Base-by-base conservation (phyloP, 108 stramenopile species). In the Nitzschia sp. region DNA sequence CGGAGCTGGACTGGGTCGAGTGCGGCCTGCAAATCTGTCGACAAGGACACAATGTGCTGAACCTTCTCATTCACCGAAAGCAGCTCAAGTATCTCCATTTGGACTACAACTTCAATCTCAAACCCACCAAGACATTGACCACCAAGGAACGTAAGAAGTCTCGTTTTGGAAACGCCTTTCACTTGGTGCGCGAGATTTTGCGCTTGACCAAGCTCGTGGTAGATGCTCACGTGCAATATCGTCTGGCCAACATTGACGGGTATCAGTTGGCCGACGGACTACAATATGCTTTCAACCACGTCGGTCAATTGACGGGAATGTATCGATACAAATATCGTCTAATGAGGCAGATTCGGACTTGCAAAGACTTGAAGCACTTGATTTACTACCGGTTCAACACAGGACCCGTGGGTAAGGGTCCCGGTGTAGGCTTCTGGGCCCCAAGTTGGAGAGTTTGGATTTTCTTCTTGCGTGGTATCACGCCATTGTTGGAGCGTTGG, bases 351-450 rank as follows among this genome's bases (percentile, higher is more conserved):
- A 97, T 99, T 59, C 96, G 99, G 24, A 97, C 91, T 78, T 97
- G 97, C 86, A 99, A 99, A 82, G 98, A 98, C 88, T 84, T 98
- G 61, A 99, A 99, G 81, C 99, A 99, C 78, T 66, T 99, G 51
- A 98, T 98, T 70, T 99, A 99, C 79, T 98, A 98, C 80, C 87
- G 98, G 3, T 99, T 99, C 96, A 99, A 99, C 84, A 98, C 99
- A 51, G 99, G 99, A 1, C 99, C 99, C 9, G 99, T 99, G 4
- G 97, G 97, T 27, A 98, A 98, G 81, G 99, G 99, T 5, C 99
- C 99, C 29, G 99, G 99, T 36, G 97, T 97, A 35, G 99, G 99
- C 18, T 94, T 98, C 64, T 98, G 99, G 99, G 98, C 98, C 9
- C 98, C 99, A 11, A 96, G 94, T 74, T 99, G 99, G 99, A 75